phyloP scores from a whole-genome alignment of 2,329 filamentous ascomycete genomes.

The Furcasterigmium furcatum region DNA sequence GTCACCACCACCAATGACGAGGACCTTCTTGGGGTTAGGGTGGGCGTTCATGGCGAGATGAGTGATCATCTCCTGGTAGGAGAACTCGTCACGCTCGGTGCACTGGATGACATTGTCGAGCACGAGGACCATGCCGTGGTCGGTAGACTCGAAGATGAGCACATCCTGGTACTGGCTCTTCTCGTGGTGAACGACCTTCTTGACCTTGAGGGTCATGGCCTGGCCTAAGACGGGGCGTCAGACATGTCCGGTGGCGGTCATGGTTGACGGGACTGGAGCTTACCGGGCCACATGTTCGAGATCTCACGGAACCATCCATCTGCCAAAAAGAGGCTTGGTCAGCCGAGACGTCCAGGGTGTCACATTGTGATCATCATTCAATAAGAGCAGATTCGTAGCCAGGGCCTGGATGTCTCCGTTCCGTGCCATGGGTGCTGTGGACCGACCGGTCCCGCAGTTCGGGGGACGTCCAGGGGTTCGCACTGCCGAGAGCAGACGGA shows the following conservation, averaged over 20 bases:
- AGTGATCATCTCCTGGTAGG: constrained; percentile 99
- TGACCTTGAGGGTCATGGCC: constrained; percentile 97
- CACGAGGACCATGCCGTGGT: constrained; percentile 94
- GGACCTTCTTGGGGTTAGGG: constrained; percentile 95
- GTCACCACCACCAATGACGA: constrained; percentile 97
- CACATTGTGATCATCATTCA: no score
- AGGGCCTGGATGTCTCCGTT: background rate
- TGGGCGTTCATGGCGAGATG: constrained; percentile 98
- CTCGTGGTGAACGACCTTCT: constrained; percentile 97
- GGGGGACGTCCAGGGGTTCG: no score
- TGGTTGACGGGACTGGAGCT: constrained; percentile 11
- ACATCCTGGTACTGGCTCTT: constrained; percentile 99
- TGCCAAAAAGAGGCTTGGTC: constrained; percentile 28
- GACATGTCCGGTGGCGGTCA: background rate
- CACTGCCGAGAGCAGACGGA: no score
- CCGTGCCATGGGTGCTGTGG: constrained; percentile 3
- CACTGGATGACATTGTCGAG: constrained; percentile 99
- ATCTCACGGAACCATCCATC: constrained; percentile 99
- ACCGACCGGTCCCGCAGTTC: no score
- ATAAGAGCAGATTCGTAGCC: no score
- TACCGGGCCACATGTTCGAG: constrained; percentile 93
- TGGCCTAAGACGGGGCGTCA: constrained; percentile 56
- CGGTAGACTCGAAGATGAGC: constrained; percentile 95
- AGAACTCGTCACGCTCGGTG: constrained; percentile 98
- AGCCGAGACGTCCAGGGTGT: no score